Evolutionary conservation across 73 alveolate species (phyloP), one percentile per base, ranked within the genome.

Genomic region (Paramecium pentaurelia): DNA sequence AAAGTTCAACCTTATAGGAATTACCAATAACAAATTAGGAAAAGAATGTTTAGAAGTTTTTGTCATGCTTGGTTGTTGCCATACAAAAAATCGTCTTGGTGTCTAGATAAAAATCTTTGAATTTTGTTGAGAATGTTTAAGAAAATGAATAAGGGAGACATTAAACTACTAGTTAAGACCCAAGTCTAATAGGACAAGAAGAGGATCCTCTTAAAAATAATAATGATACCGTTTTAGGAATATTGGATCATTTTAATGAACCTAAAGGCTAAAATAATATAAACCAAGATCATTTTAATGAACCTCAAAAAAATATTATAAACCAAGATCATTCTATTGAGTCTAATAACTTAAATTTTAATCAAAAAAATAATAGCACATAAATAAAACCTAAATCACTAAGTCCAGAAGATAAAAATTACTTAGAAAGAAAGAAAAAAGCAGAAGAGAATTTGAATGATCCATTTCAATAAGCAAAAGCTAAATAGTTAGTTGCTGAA

Each of bases 141-240:
- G 37, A 54, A 6, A 54, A 18, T 18, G 70, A 54, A 54, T 18
- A 54, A 54, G 70, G 30, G 14, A 54, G 20, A 54, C 70, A 32
- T 37, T n/a, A 37, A 37, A 34, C 84, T 30, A 25, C 16, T 16
- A 73, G 47, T 73, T 44, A 73, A 37, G 60, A 34, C 20, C 87
- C 87, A 4, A 73, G 60, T 44, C 5, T 58, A 73, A 40, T 73
- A 16, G 36, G 37, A 1, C 34, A 73, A 40, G 87, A 73, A 18
- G 87, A 73, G 16, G 87, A 73, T 34, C 60, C 32, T 5, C 14
- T 36, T 34, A 73, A 37, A 37, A 40, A 54, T 54, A 54, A 73
- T 12, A 73, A 73, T 73, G 87, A 73, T 36, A 73, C 87, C 16
- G 87, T 73, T 3, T 12, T 73, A 37, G 87, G 87, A 4, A 37